A percentile compares a stretch with the other conserved stretches of the same genome.
Evolutionary conservation across 2,329 filamentous ascomycete genomes (phyloP).

Genomic region (Xylariaceae sp.): DNA sequence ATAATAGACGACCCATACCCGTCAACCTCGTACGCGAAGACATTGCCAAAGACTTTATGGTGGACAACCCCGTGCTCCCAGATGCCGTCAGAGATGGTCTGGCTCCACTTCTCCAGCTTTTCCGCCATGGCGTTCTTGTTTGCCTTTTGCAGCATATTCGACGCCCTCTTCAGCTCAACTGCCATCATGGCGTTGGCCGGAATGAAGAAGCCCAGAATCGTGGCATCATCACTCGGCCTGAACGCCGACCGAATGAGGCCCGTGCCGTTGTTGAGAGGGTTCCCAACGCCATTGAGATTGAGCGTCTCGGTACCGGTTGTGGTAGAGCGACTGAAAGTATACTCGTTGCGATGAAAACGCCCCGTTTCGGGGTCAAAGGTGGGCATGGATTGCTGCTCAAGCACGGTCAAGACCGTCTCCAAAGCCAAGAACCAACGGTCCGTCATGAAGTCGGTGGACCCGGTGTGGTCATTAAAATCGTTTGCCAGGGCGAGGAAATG

Average conservation of each 20-base stretch:
- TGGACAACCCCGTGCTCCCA: constrained; percentile 76
- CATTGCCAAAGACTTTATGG: constrained; percentile 66
- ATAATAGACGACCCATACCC: constrained; percentile 75
- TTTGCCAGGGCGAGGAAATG: constrained; percentile 83
- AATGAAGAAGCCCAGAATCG: constrained; percentile 89
- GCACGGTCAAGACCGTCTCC: constrained; percentile 62
- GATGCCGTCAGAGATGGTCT: constrained; percentile 65
- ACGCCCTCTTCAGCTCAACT: constrained; percentile 72
- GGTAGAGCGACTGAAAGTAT: constrained; percentile 80
- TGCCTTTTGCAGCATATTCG: constrained; percentile 57
- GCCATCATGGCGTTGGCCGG: constrained; percentile 96
- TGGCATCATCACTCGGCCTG: constrained; percentile 89
- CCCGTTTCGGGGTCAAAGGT: constrained; percentile 69
- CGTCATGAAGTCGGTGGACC: constrained; percentile 70
- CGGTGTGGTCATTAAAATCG: constrained; percentile 75
- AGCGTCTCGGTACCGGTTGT: constrained; percentile 85
- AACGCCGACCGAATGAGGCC: constrained; percentile 88
- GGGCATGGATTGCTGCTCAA: constrained; percentile 69
- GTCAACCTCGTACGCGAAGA: constrained; percentile 85
- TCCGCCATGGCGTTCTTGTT: constrained; percentile 47
- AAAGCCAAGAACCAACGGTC: constrained; percentile 72
- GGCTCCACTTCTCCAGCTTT: constrained; percentile 49
- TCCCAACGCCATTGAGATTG: constrained; percentile 74
- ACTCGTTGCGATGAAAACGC: constrained; percentile 62
- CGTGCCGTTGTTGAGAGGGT: constrained; percentile 77